Evolutionary conservation across 169 alveolate species (phyloP).

Genomic region (Plasmodium cynomolgi): DNA sequence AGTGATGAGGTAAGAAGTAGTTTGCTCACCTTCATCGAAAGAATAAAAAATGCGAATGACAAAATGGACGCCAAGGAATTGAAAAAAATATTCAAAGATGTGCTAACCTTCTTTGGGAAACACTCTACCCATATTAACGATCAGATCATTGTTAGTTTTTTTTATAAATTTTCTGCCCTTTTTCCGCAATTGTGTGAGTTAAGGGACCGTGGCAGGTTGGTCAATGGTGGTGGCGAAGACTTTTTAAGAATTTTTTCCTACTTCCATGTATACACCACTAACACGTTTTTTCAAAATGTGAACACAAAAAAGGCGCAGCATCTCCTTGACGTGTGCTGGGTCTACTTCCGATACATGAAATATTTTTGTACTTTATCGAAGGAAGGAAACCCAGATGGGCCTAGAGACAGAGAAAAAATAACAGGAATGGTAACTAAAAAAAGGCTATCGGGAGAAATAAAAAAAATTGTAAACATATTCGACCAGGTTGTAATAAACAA

Average conservation of each 20-base stretch:
- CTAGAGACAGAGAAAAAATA: neutral
- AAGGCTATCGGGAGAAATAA: constrained; percentile 10
- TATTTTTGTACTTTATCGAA: neutral
- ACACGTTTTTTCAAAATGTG: constrained; percentile 1
- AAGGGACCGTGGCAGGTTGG: neutral
- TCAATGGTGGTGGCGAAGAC: neutral
- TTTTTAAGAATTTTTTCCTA: constrained; percentile 16
- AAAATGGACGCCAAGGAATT: neutral
- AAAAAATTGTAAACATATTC: constrained; percentile 10
- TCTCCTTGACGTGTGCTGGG: constrained; percentile 56
- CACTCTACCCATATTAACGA: constrained; percentile 17
- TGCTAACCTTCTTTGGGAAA: constrained; percentile 9
- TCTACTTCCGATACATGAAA: constrained; percentile 59
- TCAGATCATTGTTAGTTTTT: constrained; percentile 32
- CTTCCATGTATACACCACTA: constrained; percentile 18
- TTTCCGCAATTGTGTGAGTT: constrained; percentile 7
- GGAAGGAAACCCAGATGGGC: neutral
- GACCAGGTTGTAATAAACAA: constrained; percentile 8
- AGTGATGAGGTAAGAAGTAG: neutral
- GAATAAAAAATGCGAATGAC: constrained; percentile 5
- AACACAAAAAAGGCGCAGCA: neutral
- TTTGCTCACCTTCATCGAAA: constrained; percentile 14
- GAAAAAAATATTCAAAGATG: constrained; percentile 7
- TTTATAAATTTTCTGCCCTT: constrained; percentile 60
- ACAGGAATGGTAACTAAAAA: neutral